Evolutionary conservation across 805 yeast genomes (phyloP), one percentile per base, ranked within the genome.

Genomic region (Cyberlindnera amylophila): DNA sequence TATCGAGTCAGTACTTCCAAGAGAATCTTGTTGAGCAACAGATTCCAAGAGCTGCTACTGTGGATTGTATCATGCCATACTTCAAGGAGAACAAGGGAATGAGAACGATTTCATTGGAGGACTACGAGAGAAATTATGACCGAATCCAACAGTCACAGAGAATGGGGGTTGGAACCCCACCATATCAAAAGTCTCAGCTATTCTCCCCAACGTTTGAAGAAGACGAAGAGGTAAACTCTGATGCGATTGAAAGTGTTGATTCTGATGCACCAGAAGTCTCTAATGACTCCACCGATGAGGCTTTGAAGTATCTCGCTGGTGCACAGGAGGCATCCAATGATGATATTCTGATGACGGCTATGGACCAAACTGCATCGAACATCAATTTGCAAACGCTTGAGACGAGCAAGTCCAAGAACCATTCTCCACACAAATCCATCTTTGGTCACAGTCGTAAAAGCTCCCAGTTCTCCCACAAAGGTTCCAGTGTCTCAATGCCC

Each of bases 351-450:
- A 40, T 40, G 18, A 42, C 45, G 10, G 54, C 51, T 1, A 52
- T 55, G 31, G 50, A 50, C 10, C 52, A 50, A 33, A 44, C 59
- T 3, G 39, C 39, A 9, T 45, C 55, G 7, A 50, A 47, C 8
- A 26, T 57, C 27, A 44, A 49, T n/a, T 27, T 55, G 16, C 49
- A 50, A 23, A 33, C 46, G 15, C 28, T 47, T 10, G 39, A 45
- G 26, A 44, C 36, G 45, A 4, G 29, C 19, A n/a, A 44, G 34
- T 32, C 46, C 5, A 47, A 34, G 19, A 33, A 45, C 8, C 46
- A 47, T 35, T 58, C 62, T 2, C 62, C 62, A 12, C 58, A 52
- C 29, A 57, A 52, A 39, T 56, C 62, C 13, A 45, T 55, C 9
- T 54, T 53, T 26, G 44, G 46, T 2, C 52, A 50, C 31, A 45